phyloP scores from a whole-genome alignment of 2,329 filamentous ascomycete genomes.

The Xylariaceae sp. region DNA sequence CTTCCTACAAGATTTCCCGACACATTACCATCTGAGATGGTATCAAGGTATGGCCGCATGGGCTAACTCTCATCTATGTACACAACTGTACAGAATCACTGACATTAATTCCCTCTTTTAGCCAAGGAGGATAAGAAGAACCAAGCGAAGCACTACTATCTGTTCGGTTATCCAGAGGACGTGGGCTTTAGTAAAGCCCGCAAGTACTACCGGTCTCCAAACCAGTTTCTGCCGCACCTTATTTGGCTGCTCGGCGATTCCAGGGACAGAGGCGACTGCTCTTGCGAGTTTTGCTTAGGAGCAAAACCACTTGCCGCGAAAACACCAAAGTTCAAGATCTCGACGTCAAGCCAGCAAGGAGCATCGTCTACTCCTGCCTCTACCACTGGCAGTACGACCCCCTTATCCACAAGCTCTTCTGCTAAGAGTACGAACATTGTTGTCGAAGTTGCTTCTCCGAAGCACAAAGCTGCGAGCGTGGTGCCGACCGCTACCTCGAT shows the following conservation, averaged over 20 bases:
- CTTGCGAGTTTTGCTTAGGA: constrained; percentile 22
- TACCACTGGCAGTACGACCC: neutral
- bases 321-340: constrained; percentile 6
- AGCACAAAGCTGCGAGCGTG: neutral
- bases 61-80: neutral
- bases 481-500: neutral
- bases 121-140: constrained; percentile 17
- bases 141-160: constrained; percentile 20
- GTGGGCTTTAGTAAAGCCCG: constrained; percentile 14
- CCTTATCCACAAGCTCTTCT: neutral
- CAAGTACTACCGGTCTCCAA: constrained; percentile 22
- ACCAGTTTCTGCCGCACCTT: constrained; percentile 27
- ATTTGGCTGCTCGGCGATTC: constrained; percentile 23
- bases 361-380: neutral
- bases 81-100: neutral
- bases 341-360: neutral
- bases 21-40: constrained; percentile 20
- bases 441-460: neutral
- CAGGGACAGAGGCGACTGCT: constrained; percentile 20
- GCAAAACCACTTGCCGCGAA: constrained; percentile 16
- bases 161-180: constrained; percentile 26
- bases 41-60: constrained; percentile 14
- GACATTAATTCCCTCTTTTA: constrained; percentile 2
- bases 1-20: constrained; percentile 17
- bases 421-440: neutral